phyloP scores from a whole-genome alignment of 176 grass and related monocot genomes.

The Oryza glaberrima region DNA sequence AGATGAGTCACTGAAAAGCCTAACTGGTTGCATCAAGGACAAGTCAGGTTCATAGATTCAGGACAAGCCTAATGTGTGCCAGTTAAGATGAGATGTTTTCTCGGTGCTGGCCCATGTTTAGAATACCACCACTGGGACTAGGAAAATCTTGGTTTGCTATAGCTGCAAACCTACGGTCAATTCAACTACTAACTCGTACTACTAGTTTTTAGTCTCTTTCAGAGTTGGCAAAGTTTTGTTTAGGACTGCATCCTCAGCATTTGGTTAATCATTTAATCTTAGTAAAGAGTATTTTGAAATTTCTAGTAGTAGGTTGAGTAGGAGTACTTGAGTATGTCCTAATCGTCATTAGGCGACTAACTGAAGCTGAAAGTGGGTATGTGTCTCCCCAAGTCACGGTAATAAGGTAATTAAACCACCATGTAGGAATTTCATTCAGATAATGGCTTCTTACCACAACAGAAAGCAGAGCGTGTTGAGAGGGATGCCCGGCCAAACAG shows the following conservation, averaged over 20 bases:
- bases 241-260: neutral
- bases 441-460: too few species aligned
- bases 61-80: neutral
- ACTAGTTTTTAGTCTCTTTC: neutral
- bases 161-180: neutral
- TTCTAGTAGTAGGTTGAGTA: neutral
- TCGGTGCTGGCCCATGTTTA: neutral
- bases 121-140: neutral
- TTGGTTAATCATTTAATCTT: neutral
- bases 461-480: too few species aligned
- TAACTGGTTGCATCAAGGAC: slow-evolving; percentile 32
- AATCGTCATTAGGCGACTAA: neutral
- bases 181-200: neutral
- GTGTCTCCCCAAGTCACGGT: neutral
- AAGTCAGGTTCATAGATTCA: slow-evolving; percentile 4
- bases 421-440: too few species aligned
- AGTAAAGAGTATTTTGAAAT: neutral
- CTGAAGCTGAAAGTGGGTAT: neutral
- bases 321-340: neutral
- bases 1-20: neutral
- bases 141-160: neutral
- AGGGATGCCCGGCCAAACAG: too few species aligned
- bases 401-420: too few species aligned
- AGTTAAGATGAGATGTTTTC: neutral
- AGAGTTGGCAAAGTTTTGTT: neutral